A percentile compares a stretch with the other conserved stretches of the same genome.
phyloP scores from a whole-genome alignment of 1,284 basidiomycete species.

The Sporisorium scitamineum region DNA sequence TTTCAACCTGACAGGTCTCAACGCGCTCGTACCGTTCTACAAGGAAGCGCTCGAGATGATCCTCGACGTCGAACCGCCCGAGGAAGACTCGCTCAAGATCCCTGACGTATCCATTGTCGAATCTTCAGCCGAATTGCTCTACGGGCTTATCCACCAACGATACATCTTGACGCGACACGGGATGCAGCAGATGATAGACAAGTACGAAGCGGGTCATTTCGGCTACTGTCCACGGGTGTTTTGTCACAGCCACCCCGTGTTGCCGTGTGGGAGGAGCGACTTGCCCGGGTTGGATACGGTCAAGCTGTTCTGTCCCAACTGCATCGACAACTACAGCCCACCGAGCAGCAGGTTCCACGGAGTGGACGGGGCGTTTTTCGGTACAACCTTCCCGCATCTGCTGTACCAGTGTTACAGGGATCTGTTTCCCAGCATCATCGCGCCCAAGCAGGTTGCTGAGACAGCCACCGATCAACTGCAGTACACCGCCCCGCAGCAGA shows the following conservation, averaged over 20 bases:
- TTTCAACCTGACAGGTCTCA: conserved; percentile 97
- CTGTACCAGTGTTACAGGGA: conserved; percentile 95
- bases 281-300: conserved; percentile 98
- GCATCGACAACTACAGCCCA: conserved; percentile 95
- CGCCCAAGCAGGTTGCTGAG: conserved; percentile 34
- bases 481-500: background rate
- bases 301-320: conserved; percentile 98
- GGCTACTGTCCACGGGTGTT: conserved; percentile 96
- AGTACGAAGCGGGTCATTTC: conserved; percentile 92
- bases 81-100: conserved; percentile 87
- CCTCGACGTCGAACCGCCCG: conserved; percentile 91
- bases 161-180: conserved; percentile 95
- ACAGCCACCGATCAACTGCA: background rate
- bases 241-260: conserved; percentile 87
- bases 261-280: conserved; percentile 95
- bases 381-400: conserved; percentile 95
- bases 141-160: conserved; percentile 96
- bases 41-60: conserved; percentile 99
- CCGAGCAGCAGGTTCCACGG: conserved; percentile 95
- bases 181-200: conserved; percentile 96
- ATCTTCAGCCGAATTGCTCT: conserved; percentile 94
- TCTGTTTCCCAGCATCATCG: conserved; percentile 62
- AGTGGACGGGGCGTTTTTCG: conserved; percentile 99
- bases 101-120: conserved; percentile 96
- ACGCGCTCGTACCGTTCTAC: conserved; percentile 96